phyloP scores from a whole-genome alignment of 2,329 filamentous ascomycete genomes.

The Diaporthe aspalathi region DNA sequence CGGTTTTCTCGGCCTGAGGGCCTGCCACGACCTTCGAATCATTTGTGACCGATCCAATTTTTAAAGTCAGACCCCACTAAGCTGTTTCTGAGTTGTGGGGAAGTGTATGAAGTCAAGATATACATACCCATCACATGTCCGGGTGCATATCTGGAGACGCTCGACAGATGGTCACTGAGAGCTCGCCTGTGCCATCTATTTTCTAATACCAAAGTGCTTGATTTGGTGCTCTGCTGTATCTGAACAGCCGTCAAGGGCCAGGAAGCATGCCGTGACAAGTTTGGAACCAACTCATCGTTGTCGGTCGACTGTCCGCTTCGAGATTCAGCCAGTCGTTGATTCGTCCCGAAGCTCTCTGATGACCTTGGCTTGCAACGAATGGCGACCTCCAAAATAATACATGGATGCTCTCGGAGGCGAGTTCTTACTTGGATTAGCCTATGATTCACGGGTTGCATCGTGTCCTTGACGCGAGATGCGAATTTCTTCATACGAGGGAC shows the following conservation, averaged over 20 bases:
- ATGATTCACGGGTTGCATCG: not conserved
- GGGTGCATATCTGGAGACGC: not conserved
- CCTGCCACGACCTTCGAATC: not conserved
- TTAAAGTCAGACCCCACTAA: not conserved
- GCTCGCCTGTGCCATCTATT: constrained; percentile 15
- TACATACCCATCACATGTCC: not conserved
- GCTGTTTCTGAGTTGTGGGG: constrained; percentile 8
- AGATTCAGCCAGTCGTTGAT: not conserved
- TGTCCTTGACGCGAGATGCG: too few relatives aligned
- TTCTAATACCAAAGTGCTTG: not conserved
- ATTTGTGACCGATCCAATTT: not conserved
- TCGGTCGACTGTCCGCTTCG: constrained; percentile 5
- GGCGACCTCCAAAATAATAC: not conserved
- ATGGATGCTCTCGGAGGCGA: not conserved
- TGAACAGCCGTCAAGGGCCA: constrained; percentile 3
- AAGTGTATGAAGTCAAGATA: constrained; percentile 2
- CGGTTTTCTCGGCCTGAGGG: not conserved
- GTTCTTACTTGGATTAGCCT: constrained; percentile 2
- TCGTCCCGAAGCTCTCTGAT: not conserved
- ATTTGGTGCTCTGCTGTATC: constrained; percentile 10
- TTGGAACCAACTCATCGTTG: not conserved
- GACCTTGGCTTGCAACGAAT: not conserved
- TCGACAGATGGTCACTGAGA: constrained; percentile 14
- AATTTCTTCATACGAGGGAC: too few relatives aligned
- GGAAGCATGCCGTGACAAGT: not conserved